These are phyloP conservation scores for Tulasnella sp. DNA, from an alignment of 768 basidiomycete species.

Conservation along the genomic window DNA sequence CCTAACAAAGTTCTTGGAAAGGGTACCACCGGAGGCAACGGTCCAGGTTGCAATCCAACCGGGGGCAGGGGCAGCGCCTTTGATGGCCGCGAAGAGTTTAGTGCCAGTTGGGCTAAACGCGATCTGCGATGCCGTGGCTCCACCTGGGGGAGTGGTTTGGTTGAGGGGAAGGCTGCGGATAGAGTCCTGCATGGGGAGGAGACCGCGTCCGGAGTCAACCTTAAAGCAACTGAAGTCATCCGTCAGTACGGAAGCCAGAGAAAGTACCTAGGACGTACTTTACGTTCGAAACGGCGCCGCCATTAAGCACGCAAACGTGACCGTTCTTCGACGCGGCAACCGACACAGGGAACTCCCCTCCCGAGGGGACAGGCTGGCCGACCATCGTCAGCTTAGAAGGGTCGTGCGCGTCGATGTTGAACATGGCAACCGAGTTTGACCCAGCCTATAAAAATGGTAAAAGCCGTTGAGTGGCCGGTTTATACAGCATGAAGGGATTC, in stretches of 20 bases:
- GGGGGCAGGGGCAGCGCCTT: background rate
- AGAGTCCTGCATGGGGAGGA: background rate
- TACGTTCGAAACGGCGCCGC: background rate
- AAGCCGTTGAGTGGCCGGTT: background rate
- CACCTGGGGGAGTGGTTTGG: background rate
- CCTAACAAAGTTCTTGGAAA: background rate
- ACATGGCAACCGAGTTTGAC: conserved; percentile 3
- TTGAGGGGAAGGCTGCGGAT: background rate
- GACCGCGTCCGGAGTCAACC: background rate
- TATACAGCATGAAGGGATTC: background rate
- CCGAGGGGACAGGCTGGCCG: background rate
- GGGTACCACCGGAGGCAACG: background rate
- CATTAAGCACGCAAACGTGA: conserved; percentile 2
- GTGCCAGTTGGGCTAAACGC: background rate
- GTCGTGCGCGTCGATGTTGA: conserved; percentile 3
- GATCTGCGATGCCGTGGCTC: background rate
- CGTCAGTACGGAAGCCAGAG: background rate
- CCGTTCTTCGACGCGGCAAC: background rate
- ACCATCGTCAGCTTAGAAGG: conserved; percentile 1
- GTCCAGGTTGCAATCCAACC: background rate
- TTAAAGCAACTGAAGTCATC: background rate
- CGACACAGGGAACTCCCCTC: conserved; percentile 6
- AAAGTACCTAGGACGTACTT: background rate
- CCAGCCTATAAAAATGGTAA: background rate
- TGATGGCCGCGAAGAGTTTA: background rate